Conservation (phyloP, 2,329 filamentous ascomycete species). For the Paecilomyces sp. region DNA sequence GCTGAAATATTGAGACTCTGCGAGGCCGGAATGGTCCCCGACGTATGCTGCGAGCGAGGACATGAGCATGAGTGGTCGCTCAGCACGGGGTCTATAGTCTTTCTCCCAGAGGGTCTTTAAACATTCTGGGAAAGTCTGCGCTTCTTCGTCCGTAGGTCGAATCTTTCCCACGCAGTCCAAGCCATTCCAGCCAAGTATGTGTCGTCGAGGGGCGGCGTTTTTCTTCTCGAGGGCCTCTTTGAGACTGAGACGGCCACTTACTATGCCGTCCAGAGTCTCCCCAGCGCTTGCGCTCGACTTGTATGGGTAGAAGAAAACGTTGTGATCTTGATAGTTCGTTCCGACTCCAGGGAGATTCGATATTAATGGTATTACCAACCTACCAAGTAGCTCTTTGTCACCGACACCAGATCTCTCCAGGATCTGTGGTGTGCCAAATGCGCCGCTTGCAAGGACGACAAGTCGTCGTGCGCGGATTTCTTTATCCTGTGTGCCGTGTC, state of each 20-base stretch:
- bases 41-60: slow-evolving; percentile 10
- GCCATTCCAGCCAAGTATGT: slow-evolving; percentile 50
- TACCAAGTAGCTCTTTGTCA: background rate
- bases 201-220: slow-evolving; percentile 26
- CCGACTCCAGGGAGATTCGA: slow-evolving; percentile 48
- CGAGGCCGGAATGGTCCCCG: slow-evolving; percentile 22
- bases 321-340: slow-evolving; percentile 34
- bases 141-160: slow-evolving; percentile 47
- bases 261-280: slow-evolving; percentile 50
- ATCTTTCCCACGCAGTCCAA: slow-evolving; percentile 52
- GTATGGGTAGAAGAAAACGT: slow-evolving; percentile 49
- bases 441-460: slow-evolving; percentile 42
- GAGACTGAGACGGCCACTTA: slow-evolving; percentile 43
- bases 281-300: slow-evolving; percentile 37
- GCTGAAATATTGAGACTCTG: slow-evolving; percentile 46
- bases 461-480: slow-evolving; percentile 46
- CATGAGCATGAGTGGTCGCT: slow-evolving; percentile 26
- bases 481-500: slow-evolving; percentile 33
- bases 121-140: slow-evolving; percentile 45
- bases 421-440: slow-evolving; percentile 42
- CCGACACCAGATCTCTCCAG: slow-evolving; percentile 48
- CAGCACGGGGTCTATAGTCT: slow-evolving; percentile 43
- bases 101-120: slow-evolving; percentile 50
- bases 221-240: slow-evolving; percentile 40
- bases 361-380: slow-evolving; percentile 41